A percentile compares a stretch with the other conserved stretches of the same genome.
These are phyloP conservation scores for Eucalyptus tenuipes DNA, from an alignment of 345 rosid genomes.

Conservation along the genomic window DNA sequence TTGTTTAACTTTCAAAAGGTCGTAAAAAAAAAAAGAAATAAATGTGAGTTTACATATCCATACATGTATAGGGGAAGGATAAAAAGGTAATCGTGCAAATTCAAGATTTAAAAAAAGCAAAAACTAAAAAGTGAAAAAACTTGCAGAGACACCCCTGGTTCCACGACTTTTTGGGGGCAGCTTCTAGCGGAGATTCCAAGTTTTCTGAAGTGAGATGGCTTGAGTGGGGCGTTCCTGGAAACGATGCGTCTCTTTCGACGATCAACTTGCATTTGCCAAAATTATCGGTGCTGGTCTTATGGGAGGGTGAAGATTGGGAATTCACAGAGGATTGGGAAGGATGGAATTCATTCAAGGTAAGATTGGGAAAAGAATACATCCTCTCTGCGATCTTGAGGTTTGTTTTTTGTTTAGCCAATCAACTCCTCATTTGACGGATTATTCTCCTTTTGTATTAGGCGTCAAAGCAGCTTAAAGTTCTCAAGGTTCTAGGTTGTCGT, in stretches of 20 bases:
- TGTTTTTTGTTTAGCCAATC: neutral
- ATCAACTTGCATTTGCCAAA: neutral
- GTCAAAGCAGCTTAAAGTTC: neutral
- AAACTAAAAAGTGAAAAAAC: too few relatives aligned
- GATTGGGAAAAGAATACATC: neutral
- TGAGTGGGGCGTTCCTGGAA: fast-evolving
- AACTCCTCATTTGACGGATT: neutral
- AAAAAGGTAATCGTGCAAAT: too few relatives aligned
- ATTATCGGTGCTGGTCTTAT: neutral
- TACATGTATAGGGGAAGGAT: neutral
- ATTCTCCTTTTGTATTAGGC: neutral
- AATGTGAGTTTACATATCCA: too few relatives aligned
- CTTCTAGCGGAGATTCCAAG: neutral
- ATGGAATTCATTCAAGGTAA: fast-evolving
- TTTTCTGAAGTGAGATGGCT: neutral
- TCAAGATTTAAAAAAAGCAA: too few relatives aligned
- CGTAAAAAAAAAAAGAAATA: too few relatives aligned
- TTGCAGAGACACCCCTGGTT: neutral
- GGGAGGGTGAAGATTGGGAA: too few relatives aligned
- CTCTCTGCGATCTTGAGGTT: too few relatives aligned
- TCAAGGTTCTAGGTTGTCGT: fast-evolving
- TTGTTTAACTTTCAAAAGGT: too few relatives aligned
- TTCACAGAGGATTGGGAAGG: neutral
- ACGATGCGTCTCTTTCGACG: too few relatives aligned
- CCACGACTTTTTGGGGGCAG: neutral